A percentile compares a stretch with the other conserved stretches of the same genome.
phyloP scores from a whole-genome alignment of 768 basidiomycete genomes.

The Suillus alpinus region DNA sequence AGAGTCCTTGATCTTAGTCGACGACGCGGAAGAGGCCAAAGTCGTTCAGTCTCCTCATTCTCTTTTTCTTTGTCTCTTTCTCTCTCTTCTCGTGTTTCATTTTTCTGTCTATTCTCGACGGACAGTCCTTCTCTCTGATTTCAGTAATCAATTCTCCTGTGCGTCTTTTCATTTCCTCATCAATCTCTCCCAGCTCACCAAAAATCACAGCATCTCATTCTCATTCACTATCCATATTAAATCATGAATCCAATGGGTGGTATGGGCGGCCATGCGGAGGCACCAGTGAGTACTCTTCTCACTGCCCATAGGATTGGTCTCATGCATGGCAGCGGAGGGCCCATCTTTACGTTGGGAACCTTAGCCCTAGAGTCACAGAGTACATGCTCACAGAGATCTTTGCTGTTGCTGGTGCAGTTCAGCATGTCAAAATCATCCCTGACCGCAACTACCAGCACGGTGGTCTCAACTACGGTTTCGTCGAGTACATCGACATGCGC shows the following conservation, averaged over 20 bases:
- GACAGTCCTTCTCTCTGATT: slow-evolving; percentile 41
- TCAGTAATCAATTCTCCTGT: slow-evolving; percentile 22
- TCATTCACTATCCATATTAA: slow-evolving; percentile 41
- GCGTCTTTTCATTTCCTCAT: slow-evolving; percentile 24
- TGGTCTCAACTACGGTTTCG: slow-evolving; percentile 98
- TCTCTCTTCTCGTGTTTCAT: slow-evolving; percentile 32
- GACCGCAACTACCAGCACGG: slow-evolving; percentile 99
- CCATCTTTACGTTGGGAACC: slow-evolving; percentile 98
- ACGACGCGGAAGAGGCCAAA: slow-evolving; percentile 20
- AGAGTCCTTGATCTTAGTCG: slow-evolving; percentile 22
- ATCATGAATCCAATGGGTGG: slow-evolving; percentile 69
- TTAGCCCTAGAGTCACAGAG: slow-evolving; percentile 96
- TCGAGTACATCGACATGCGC: slow-evolving; percentile 98
- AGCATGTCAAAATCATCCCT: slow-evolving; percentile 99
- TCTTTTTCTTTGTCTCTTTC: slow-evolving; percentile 32
- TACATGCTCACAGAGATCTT: slow-evolving; percentile 99
- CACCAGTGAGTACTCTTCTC: slow-evolving; percentile 54
- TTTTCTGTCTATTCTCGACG: slow-evolving; percentile 39
- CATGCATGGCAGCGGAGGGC: slow-evolving; percentile 66
- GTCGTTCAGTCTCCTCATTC: slow-evolving; percentile 21
- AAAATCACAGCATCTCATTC: slow-evolving; percentile 12
- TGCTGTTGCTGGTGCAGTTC: slow-evolving; percentile 94
- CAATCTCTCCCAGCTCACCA: slow-evolving; percentile 12
- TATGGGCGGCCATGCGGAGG: slow-evolving; percentile 68
- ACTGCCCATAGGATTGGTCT: slow-evolving; percentile 5